A percentile compares a stretch with the other conserved stretches of the same genome.
These are phyloP conservation scores for Corynespora cassiicola DNA, from an alignment of 2,329 filamentous ascomycete genomes.

Conservation along the genomic window DNA sequence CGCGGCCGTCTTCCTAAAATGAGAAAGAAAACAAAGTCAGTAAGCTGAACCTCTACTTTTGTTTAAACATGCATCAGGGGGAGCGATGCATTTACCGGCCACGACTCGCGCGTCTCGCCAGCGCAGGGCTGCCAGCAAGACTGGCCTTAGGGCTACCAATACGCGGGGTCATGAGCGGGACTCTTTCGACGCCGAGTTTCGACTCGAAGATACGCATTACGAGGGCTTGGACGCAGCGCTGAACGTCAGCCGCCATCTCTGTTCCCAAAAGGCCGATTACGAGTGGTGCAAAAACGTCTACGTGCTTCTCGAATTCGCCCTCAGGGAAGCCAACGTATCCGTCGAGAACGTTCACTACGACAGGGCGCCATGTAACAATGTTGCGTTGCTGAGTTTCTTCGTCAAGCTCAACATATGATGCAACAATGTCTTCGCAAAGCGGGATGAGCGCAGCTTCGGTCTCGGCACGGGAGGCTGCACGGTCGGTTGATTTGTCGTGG, in stretches of 20 bases:
- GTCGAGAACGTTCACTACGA: conserved; percentile 95
- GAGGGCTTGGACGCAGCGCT: conserved; percentile 77
- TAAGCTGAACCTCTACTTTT: too few species aligned
- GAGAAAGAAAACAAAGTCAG: too few species aligned
- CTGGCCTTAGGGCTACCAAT: conserved; percentile 26
- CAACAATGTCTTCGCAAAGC: conserved; percentile 92
- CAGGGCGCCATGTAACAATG: conserved; percentile 94
- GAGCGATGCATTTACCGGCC: too few species aligned
- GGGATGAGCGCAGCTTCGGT: conserved; percentile 93
- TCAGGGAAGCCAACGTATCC: conserved; percentile 86
- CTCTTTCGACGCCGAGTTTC: conserved; percentile 25
- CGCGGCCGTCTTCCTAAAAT: too few species aligned
- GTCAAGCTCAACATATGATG: conserved; percentile 82
- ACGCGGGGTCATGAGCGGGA: conserved; percentile 30
- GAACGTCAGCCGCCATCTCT: conserved; percentile 81
- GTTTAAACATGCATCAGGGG: too few species aligned
- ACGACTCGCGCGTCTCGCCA: conserved; percentile 11
- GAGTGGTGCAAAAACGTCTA: conserved; percentile 85
- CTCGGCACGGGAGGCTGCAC: conserved; percentile 77
- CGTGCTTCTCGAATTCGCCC: conserved; percentile 79
- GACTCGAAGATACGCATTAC: conserved; percentile 81
- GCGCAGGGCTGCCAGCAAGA: conserved; percentile 24
- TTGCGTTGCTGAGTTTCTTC: conserved; percentile 97
- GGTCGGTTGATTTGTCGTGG: conserved; percentile 83
- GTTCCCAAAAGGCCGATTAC: conserved; percentile 81